A percentile compares a stretch with the other conserved stretches of the same genome.
These are phyloP conservation scores for Ilyonectria mors-panacis DNA, from an alignment of 2,329 filamentous ascomycete genomes.

Conservation along the genomic window DNA sequence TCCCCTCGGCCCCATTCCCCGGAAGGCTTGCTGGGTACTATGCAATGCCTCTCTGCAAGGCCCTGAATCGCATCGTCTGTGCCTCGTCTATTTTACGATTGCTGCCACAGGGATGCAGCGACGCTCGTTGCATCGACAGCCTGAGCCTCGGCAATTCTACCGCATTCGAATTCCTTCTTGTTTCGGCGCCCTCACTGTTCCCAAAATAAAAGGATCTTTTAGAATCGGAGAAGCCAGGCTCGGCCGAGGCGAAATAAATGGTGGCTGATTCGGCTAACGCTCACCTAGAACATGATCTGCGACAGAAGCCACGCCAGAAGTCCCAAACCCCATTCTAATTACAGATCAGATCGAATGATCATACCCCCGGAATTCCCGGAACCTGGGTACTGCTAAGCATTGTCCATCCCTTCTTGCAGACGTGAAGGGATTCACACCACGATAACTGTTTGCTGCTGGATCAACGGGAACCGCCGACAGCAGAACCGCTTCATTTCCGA, in stretches of 20 bases:
- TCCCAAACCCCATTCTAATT: constrained; percentile 11
- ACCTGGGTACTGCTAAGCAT: background rate
- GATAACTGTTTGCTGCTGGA: background rate
- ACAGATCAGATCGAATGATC: constrained; percentile 13
- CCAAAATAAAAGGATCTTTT: background rate
- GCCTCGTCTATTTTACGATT: constrained; percentile 9
- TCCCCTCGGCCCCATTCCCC: constrained; percentile 28
- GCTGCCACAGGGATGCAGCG: background rate
- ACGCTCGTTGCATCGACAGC: background rate
- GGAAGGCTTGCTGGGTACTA: constrained; percentile 10
- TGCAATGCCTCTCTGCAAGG: constrained; percentile 10
- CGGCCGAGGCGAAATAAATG: constrained; percentile 11
- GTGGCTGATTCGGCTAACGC: constrained; percentile 8
- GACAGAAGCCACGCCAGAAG: constrained; percentile 13
- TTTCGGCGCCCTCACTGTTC: background rate
- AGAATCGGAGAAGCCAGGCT: background rate
- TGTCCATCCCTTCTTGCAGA: constrained; percentile 3
- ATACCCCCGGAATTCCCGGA: constrained; percentile 13
- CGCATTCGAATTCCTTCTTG: background rate
- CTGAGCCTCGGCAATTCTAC: constrained; percentile 3
- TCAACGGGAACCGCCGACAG: constrained; percentile 8
- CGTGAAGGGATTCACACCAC: constrained; percentile 24
- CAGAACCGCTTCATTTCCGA: constrained; percentile 1
- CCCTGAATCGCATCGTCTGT: constrained; percentile 16
- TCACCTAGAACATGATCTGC: constrained; percentile 15